A percentile compares a stretch with the other conserved stretches of the same genome.
Evolutionary conservation across 257 asterid species (phyloP).

Genomic region (Solanum medicagineum): DNA sequence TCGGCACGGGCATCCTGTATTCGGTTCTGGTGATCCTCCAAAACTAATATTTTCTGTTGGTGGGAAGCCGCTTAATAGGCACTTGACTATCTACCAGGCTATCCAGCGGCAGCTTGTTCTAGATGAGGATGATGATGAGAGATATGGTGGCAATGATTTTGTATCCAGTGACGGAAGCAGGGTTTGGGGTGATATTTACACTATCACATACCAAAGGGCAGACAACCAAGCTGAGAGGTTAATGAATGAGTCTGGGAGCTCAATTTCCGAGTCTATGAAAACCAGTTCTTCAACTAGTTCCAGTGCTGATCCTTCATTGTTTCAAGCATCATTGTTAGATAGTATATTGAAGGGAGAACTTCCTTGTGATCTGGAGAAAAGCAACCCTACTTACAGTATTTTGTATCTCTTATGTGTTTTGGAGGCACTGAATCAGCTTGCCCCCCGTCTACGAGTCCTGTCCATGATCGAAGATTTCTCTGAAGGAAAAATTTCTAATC

Average conservation of each 20-base stretch:
- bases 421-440: constrained; percentile 89
- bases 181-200: constrained; percentile 78
- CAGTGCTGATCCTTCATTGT: constrained; percentile 19
- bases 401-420: constrained; percentile 74
- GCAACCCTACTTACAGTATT: constrained; percentile 76
- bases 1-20: constrained; percentile 43
- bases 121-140: constrained; percentile 77
- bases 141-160: constrained; percentile 61
- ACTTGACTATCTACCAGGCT: constrained; percentile 84
- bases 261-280: constrained; percentile 51
- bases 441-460: constrained; percentile 60
- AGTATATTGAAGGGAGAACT: constrained; percentile 91
- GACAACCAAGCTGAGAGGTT: constrained; percentile 56
- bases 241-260: constrained; percentile 36
- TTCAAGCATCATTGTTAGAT: constrained; percentile 59
- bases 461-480: constrained; percentile 50
- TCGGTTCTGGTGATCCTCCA: constrained; percentile 51
- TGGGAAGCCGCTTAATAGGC: constrained; percentile 69
- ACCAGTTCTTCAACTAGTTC: constrained; percentile 37
- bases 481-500: constrained; percentile 47
- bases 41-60: constrained; percentile 65
- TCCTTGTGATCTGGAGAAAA: constrained; percentile 87
- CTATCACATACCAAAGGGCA: constrained; percentile 75
- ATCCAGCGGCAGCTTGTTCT: constrained; percentile 75
- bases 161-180: constrained; percentile 78